Base-by-base conservation (phyloP, 1,139 yeast species). In the Saccharomycopsis crataegensis region DNA sequence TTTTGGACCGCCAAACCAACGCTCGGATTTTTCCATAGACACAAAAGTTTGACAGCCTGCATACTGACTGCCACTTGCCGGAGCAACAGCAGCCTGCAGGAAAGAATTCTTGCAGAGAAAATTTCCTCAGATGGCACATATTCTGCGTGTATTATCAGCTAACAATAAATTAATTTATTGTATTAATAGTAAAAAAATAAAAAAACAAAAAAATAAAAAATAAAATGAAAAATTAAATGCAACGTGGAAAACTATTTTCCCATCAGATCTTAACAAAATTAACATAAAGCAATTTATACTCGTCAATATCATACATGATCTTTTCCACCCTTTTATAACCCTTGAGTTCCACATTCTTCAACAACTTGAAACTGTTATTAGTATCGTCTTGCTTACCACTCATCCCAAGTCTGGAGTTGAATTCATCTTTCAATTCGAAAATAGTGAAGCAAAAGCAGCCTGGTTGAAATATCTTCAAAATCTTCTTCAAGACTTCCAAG, bases 381-480 rank as follows among this genome's bases (percentile, higher is more conserved):
- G 49, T 52, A 8, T 22, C 34, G 16, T 57, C 55, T 22, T 22
- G 28, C 28, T 22, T 22, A 3, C 28, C 28, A 4, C 28, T 22
- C 36, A 64, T 61, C 4, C 28, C 28, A 4, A 4, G 4, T 50
- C 58, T 53, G 28, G 59, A 43, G 46, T 56, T 55, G 64, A 57
- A 53, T 59, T 63, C 61, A 57, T 61, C 62, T 63, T 65, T 65
- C 58, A 75, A 69, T 60, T 73, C 75, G 68, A 83, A 83, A 60
- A 84, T 76, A 1, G 91, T 87, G 59, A 86, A 71, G 45, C 93
- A 83, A 64, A 91, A 88, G 64, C 80, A 83, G 32, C 82, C 80
- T 3, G 98, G 98, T 56, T 74, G 75, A 68, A 91, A 86, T 47
- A 86, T 77, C 11, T 68, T 64, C 60, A 90, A 73, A 5, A 90